phyloP scores from a whole-genome alignment of 2,329 filamentous ascomycete species.

The Fusarium musae region DNA sequence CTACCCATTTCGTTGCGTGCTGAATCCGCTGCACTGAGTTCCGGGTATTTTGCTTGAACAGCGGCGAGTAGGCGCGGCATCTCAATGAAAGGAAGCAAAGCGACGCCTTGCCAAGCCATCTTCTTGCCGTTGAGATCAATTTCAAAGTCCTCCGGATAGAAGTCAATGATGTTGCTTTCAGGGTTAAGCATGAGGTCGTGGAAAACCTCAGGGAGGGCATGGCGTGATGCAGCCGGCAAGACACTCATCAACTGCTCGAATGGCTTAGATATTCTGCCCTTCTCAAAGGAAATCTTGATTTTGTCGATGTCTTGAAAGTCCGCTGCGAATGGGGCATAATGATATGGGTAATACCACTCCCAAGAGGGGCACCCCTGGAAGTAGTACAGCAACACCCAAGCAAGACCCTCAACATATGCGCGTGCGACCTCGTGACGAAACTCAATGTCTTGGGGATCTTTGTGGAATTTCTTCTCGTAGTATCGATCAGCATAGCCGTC shows the following conservation, averaged over 20 bases:
- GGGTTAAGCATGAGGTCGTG: slow-evolving; percentile 89
- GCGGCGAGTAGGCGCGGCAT: slow-evolving; percentile 85
- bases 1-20: slow-evolving; percentile 82
- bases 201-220: slow-evolving; percentile 89
- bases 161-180: slow-evolving; percentile 94
- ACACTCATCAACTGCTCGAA: slow-evolving; percentile 99
- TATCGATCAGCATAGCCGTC: slow-evolving; percentile 95
- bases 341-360: slow-evolving; percentile 99
- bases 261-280: slow-evolving; percentile 85
- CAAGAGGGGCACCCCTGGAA: slow-evolving; percentile 98
- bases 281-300: slow-evolving; percentile 83
- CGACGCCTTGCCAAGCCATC: slow-evolving; percentile 97
- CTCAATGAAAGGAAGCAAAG: slow-evolving; percentile 94
- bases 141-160: slow-evolving; percentile 94
- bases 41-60: slow-evolving; percentile 83
- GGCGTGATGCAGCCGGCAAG: slow-evolving; percentile 89
- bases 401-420: slow-evolving; percentile 93
- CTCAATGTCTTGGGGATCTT: slow-evolving; percentile 80
- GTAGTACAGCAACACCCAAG: slow-evolving; percentile 96
- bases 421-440: slow-evolving; percentile 91
- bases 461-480: slow-evolving; percentile 95
- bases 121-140: slow-evolving; percentile 98
- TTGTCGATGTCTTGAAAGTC: slow-evolving; percentile 88
- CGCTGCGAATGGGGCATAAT: slow-evolving; percentile 96
- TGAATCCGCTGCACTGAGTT: slow-evolving; percentile 79